Percentiles rank a stretch among this genome's conserved stretches.
Evolutionary conservation across 208 protist genomes (phyloP).

Genomic region (Leishmania arabica): DNA sequence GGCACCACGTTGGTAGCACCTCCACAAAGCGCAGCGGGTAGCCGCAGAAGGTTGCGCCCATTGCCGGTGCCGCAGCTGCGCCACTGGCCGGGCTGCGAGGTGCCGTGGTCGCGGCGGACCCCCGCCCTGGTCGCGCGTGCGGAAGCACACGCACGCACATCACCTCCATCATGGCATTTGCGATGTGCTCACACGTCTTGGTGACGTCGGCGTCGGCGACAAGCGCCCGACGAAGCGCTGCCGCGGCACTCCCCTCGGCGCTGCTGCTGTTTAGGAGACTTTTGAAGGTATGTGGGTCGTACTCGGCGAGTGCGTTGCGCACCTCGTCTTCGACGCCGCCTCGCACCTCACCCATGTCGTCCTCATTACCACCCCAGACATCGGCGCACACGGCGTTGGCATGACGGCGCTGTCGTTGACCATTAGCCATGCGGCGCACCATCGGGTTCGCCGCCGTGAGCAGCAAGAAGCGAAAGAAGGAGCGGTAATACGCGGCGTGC

Average conservation of each 20-base stretch:
- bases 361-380: constrained; percentile 5
- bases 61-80: not conserved
- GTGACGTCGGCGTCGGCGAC: constrained; percentile 5
- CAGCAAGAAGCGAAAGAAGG: constrained; percentile 57
- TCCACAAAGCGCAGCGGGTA: constrained; percentile 32
- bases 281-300: not conserved
- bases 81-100: not conserved
- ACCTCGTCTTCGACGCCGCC: not conserved
- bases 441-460: constrained; percentile 35
- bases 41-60: constrained; percentile 10
- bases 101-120: not conserved
- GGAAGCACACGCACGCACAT: constrained; percentile 32
- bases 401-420: constrained; percentile 28
- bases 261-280: constrained; percentile 21
- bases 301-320: not conserved
- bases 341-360: not conserved
- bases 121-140: constrained; percentile 16
- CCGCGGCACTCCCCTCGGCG: not conserved
- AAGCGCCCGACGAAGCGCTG: constrained; percentile 10
- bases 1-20: constrained; percentile 28
- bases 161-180: constrained; percentile 10
- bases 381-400: constrained; percentile 8
- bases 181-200: not conserved
- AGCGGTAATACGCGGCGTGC: constrained; percentile 43
- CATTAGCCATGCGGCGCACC: constrained; percentile 32